Percentiles rank a stretch among this genome's conserved stretches.
Conservation (phyloP, 2,329 filamentous ascomycete species). For the Aspergillus texensis region DNA sequence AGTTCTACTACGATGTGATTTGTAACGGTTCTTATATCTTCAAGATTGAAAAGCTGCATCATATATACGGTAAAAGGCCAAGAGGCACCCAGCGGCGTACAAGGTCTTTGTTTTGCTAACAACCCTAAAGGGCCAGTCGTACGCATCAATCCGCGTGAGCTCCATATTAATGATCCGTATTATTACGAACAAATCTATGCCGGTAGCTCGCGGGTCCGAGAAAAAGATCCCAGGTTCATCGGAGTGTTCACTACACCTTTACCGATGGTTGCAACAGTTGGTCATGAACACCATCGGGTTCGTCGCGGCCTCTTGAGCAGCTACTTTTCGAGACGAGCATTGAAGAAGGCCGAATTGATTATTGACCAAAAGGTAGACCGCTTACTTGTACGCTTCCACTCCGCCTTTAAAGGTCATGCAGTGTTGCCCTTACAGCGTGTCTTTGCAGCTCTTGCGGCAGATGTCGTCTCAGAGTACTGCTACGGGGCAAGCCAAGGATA, state of each 20-base stretch:
- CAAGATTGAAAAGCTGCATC: slow-evolving; percentile 37
- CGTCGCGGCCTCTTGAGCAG: not conserved
- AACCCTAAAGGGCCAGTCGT: not conserved
- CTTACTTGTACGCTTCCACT: not conserved
- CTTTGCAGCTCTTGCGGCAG: too few species aligned
- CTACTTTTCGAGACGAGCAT: not conserved
- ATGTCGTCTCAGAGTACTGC: too few species aligned
- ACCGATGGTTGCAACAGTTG: not conserved
- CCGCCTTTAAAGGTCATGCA: too few species aligned
- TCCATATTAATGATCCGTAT: not conserved
- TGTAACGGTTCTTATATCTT: slow-evolving; percentile 34
- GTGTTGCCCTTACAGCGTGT: too few species aligned
- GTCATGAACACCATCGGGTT: not conserved
- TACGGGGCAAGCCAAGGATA: too few species aligned
- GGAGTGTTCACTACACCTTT: not conserved
- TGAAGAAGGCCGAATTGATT: not conserved
- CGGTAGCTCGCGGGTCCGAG: not conserved
- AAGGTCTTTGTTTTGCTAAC: not conserved
- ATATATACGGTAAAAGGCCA: slow-evolving; percentile 33
- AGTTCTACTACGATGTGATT: slow-evolving; percentile 21
- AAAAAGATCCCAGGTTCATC: not conserved
- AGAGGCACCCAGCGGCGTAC: rapidly evolving
- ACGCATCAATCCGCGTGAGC: not conserved
- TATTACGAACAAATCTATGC: not conserved
- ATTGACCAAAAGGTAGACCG: not conserved